phyloP scores from a whole-genome alignment of 192 early-diverging fungal genomes.

The Spizellomyces sp. region DNA sequence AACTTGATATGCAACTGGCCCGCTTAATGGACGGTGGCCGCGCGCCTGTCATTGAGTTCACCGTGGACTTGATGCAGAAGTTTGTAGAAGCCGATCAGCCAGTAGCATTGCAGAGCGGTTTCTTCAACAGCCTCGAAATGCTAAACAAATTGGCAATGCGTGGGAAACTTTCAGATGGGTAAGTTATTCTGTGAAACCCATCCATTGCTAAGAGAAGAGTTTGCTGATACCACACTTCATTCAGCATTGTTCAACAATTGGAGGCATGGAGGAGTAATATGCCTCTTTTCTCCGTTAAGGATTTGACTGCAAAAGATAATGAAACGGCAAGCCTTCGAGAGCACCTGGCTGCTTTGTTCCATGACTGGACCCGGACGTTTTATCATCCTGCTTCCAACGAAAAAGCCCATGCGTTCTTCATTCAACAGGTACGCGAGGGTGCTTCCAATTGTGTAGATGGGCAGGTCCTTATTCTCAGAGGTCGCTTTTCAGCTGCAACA shows the following conservation, averaged over 20 bases:
- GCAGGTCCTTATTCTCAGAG: conserved; percentile 28
- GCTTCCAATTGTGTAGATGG: conserved; percentile 13
- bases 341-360: conserved; percentile 67
- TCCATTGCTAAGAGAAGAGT: not conserved
- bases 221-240: conserved; percentile 9
- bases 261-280: conserved; percentile 56
- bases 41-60: conserved; percentile 73
- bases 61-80: conserved; percentile 71
- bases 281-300: conserved; percentile 36
- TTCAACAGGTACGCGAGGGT: conserved; percentile 49
- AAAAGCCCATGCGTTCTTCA: conserved; percentile 65
- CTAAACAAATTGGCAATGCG: conserved; percentile 66
- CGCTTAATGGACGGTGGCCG: conserved; percentile 80
- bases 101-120: conserved; percentile 43
- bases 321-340: conserved; percentile 62
- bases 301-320: conserved; percentile 45
- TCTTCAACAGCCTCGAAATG: conserved; percentile 71
- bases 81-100: conserved; percentile 64
- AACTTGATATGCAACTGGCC: conserved; percentile 89
- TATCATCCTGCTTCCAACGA: conserved; percentile 73
- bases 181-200: not conserved
- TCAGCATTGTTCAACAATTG: conserved; percentile 51
- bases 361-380: conserved; percentile 81
- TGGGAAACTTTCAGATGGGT: conserved; percentile 62
- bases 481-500: conserved; percentile 61